Conservation (phyloP, 2,329 filamentous ascomycete species). For the Aulographum hederae region DNA sequence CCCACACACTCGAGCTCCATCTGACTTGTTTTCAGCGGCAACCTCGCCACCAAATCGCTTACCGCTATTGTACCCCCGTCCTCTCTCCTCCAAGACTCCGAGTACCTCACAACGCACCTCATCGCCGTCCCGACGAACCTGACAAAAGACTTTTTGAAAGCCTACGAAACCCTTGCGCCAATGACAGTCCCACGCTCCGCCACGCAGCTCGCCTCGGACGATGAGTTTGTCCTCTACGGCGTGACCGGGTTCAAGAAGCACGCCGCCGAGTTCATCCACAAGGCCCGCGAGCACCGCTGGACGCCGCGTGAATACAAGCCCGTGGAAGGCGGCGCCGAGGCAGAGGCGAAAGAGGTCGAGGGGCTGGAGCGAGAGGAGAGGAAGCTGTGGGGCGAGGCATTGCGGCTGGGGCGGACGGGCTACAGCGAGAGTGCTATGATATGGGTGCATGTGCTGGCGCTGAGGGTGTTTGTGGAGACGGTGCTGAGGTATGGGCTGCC, state of each 20-base stretch:
- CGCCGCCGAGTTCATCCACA: slow-evolving; percentile 71
- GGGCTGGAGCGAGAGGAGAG: slow-evolving; percentile 68
- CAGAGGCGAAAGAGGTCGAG: slow-evolving; percentile 74
- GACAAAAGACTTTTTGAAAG: slow-evolving; percentile 75
- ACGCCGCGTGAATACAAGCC: slow-evolving; percentile 89
- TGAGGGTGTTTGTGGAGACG: slow-evolving; percentile 93
- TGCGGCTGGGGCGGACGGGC: slow-evolving; percentile 73
- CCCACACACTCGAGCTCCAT: neutral
- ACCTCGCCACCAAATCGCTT: slow-evolving; percentile 84
- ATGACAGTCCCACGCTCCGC: slow-evolving; percentile 92
- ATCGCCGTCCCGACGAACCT: slow-evolving; percentile 66
- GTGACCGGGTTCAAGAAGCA: slow-evolving; percentile 92
- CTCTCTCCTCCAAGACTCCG: slow-evolving; percentile 70
- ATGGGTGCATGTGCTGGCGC: slow-evolving; percentile 78
- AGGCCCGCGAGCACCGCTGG: slow-evolving; percentile 85
- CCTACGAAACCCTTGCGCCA: slow-evolving; percentile 71
- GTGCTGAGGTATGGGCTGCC: slow-evolving; percentile 92
- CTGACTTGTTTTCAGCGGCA: slow-evolving; percentile 46
- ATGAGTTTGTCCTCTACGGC: slow-evolving; percentile 75
- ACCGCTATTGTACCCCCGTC: slow-evolving; percentile 71
- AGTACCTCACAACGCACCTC: slow-evolving; percentile 92
- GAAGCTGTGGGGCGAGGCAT: slow-evolving; percentile 81
- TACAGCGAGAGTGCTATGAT: slow-evolving; percentile 95
- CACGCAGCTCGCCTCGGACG: slow-evolving; percentile 60
- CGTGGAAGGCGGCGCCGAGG: slow-evolving; percentile 73